Percentiles rank a stretch among this genome's conserved stretches.
These are phyloP conservation scores for Podospora pseudopauciseta DNA, from an alignment of 495 filamentous ascomycete genomes.

Conservation along the genomic window DNA sequence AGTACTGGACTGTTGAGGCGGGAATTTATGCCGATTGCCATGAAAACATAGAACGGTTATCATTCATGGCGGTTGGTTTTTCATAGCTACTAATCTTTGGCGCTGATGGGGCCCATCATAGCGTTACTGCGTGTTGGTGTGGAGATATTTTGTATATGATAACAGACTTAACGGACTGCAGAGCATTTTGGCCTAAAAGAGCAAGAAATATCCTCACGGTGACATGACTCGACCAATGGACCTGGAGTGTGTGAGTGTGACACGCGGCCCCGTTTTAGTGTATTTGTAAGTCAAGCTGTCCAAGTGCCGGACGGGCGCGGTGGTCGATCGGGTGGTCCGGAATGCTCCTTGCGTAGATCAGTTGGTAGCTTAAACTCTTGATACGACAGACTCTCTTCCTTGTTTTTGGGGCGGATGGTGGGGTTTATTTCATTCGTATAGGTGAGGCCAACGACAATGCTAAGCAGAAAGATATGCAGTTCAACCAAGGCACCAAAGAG, in stretches of 20 bases:
- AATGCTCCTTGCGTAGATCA: constrained; percentile 4
- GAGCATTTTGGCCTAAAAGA: neutral
- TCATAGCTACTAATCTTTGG: neutral
- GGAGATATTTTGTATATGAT: neutral
- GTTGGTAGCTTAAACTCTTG: neutral
- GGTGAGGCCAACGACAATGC: neutral
- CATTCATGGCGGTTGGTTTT: neutral
- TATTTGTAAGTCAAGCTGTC: neutral
- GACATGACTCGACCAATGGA: neutral
- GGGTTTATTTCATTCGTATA: neutral
- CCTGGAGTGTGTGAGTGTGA: neutral
- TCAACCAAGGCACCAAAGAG: neutral
- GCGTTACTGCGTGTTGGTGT: neutral
- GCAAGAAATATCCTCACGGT: neutral
- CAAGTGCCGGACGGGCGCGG: neutral
- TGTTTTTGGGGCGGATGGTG: neutral
- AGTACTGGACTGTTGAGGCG: neutral
- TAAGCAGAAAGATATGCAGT: neutral
- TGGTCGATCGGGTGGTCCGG: constrained; percentile 10
- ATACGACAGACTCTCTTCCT: neutral
- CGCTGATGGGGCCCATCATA: neutral
- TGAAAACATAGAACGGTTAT: neutral
- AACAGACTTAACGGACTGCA: neutral
- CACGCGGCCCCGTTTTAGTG: neutral
- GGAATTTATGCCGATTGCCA: neutral